Percentiles rank a stretch among this genome's conserved stretches.
Evolutionary conservation across 805 yeast species (phyloP).

Genomic region (Wickerhamiella shivajii): DNA sequence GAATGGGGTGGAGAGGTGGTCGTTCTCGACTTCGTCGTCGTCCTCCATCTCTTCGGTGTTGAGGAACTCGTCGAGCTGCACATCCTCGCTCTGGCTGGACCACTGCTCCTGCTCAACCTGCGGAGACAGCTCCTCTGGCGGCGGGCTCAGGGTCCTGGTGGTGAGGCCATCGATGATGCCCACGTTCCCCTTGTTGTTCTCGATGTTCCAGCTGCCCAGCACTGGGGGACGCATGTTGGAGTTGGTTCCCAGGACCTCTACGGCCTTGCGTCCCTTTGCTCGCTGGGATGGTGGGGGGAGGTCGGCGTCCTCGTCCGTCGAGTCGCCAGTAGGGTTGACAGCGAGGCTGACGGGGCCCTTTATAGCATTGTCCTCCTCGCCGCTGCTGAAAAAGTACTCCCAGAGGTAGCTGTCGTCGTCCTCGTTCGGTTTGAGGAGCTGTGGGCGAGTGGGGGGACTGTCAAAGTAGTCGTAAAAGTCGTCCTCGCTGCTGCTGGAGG

Average conservation of each 20-base stretch:
- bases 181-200: constrained; percentile 62
- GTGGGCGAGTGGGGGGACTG: not conserved
- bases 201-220: constrained; percentile 73
- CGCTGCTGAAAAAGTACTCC: constrained; percentile 53
- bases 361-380: constrained; percentile 21
- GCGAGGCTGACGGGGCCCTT: constrained; percentile 8
- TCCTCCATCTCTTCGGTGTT: constrained; percentile 70
- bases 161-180: constrained; percentile 91
- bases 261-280: constrained; percentile 63
- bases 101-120: constrained; percentile 3
- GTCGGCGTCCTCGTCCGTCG: constrained; percentile 85
- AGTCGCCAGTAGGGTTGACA: constrained; percentile 40
- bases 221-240: constrained; percentile 82
- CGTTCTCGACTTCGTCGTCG: constrained; percentile 19
- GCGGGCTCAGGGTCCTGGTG: constrained; percentile 63
- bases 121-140: constrained; percentile 13
- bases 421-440: constrained; percentile 22
- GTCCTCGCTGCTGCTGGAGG: constrained; percentile 16
- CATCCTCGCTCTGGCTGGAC: constrained; percentile 27
- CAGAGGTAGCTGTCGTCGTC: constrained; percentile 61
- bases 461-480: constrained; percentile 13
- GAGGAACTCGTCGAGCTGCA: constrained; percentile 63
- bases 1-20: constrained; percentile 20
- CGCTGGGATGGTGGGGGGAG: constrained; percentile 56
- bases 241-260: constrained; percentile 81